phyloP scores from a whole-genome alignment of 1,284 basidiomycete species.

The Marasmius fiardii region DNA sequence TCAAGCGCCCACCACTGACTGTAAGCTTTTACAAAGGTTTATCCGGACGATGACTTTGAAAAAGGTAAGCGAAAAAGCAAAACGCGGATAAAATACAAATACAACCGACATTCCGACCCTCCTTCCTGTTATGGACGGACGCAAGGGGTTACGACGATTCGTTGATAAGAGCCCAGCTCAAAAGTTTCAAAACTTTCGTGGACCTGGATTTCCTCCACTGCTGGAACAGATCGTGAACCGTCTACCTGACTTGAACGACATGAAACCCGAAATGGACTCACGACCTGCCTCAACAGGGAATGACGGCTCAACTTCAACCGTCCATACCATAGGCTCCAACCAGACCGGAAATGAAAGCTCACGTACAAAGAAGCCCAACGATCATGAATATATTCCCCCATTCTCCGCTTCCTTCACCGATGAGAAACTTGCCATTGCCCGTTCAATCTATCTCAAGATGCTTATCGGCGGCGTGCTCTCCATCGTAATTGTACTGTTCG shows the following conservation, averaged over 20 bases:
- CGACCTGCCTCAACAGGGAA: too few relatives aligned
- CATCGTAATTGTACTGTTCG: constrained; percentile 34
- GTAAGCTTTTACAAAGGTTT: too few relatives aligned
- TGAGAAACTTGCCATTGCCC: constrained; percentile 18
- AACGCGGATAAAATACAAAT: neutral
- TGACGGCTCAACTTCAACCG: neutral
- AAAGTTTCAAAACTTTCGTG: too few relatives aligned
- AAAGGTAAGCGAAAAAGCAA: neutral
- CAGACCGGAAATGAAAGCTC: neutral
- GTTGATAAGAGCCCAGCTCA: too few relatives aligned
- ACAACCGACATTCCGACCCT: neutral
- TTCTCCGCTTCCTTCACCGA: constrained; percentile 15
- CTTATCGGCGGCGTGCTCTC: constrained; percentile 28
- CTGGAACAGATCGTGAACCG: too few relatives aligned
- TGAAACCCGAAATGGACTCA: too few relatives aligned
- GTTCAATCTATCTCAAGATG: constrained; percentile 33
- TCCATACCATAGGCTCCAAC: neutral
- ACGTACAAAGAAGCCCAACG: too few relatives aligned
- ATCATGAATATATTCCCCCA: constrained; percentile 3
- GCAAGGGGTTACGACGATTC: too few relatives aligned
- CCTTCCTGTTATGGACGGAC: neutral
- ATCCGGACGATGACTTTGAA: neutral
- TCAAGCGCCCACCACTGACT: too few relatives aligned
- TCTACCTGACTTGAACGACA: too few relatives aligned
- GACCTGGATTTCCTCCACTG: too few relatives aligned